A percentile compares a stretch with the other conserved stretches of the same genome.
These are phyloP conservation scores for Fistulifera solaris DNA, from an alignment of 108 stramenopile genomes.

Conservation along the genomic window DNA sequence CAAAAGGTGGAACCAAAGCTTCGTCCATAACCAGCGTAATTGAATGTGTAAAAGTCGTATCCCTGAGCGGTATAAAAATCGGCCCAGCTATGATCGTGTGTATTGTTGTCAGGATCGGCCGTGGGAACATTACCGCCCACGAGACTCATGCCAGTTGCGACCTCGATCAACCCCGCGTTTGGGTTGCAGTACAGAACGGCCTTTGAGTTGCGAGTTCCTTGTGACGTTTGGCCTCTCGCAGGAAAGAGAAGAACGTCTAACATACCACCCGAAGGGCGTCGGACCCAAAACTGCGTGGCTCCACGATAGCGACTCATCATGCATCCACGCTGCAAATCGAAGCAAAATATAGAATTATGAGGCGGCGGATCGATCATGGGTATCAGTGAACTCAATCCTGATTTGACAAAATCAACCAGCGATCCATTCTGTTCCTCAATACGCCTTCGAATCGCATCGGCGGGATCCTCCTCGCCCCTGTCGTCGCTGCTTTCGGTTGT, in stretches of 20 bases:
- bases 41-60: conserved; percentile 77
- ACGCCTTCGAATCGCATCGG: conserved; percentile 46
- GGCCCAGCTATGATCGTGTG: conserved; percentile 51
- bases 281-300: conserved; percentile 76
- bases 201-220: conserved; percentile 14
- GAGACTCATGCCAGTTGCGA: conserved; percentile 74
- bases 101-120: conserved; percentile 15
- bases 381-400: conserved; percentile 25
- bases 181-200: conserved; percentile 87
- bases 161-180: conserved; percentile 80
- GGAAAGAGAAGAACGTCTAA: conserved; percentile 75
- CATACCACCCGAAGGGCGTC: conserved; percentile 33
- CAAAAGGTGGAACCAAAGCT: conserved; percentile 32
- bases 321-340: conserved; percentile 73
- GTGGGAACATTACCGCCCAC: conserved; percentile 62
- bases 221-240: conserved; percentile 12
- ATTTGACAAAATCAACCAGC: conserved; percentile 19
- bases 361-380: conserved; percentile 78
- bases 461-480: conserved; percentile 15
- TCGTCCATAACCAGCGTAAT: conserved; percentile 83
- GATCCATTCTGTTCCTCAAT: conserved; percentile 33
- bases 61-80: conserved; percentile 69
- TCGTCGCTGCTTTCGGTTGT: neutral
- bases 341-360: conserved; percentile 68
- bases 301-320: conserved; percentile 62